Evolutionary conservation across 192 early-diverging fungal genomes (phyloP).

Genomic region (Helicostylum pulchrum): DNA sequence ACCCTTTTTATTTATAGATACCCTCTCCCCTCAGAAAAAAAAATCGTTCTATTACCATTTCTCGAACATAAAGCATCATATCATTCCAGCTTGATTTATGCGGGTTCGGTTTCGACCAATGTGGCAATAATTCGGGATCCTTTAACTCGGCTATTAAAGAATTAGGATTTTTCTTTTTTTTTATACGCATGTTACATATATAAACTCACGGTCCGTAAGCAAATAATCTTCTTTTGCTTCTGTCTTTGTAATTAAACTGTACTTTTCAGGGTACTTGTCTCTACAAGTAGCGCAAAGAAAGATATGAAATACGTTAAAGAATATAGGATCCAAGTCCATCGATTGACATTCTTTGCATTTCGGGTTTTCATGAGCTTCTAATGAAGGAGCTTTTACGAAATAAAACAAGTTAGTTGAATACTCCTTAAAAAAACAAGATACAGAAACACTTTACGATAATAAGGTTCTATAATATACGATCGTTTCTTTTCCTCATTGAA

Average conservation of each 20-base stretch:
- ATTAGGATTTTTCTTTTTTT: neutral
- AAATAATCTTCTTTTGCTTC: constrained; percentile 94
- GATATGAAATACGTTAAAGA: constrained; percentile 69
- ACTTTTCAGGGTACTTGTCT: constrained; percentile 76
- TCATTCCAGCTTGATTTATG: constrained; percentile 94
- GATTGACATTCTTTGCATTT: constrained; percentile 82
- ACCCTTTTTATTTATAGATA: neutral
- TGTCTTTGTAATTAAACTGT: constrained; percentile 93
- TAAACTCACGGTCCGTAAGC: constrained; percentile 77
- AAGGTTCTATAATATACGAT: constrained; percentile 21
- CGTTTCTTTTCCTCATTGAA: constrained; percentile 38
- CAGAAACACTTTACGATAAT: constrained; percentile 48
- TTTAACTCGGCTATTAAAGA: constrained; percentile 66
- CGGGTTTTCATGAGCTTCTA: constrained; percentile 54
- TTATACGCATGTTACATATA: neutral
- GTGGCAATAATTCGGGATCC: constrained; percentile 71
- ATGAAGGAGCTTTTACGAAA: constrained; percentile 38
- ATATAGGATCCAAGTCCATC: constrained; percentile 76
- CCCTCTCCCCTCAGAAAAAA: too few species aligned
- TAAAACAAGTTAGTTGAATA: neutral
- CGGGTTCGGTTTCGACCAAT: constrained; percentile 90
- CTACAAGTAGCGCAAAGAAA: constrained; percentile 76
- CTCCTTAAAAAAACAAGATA: constrained; percentile 8
- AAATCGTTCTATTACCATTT: constrained; percentile 48
- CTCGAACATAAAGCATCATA: constrained; percentile 91